Evolutionary conservation across 2,329 filamentous ascomycete genomes (phyloP), one percentile per base, ranked within the genome.

Genomic region (Colletotrichum graminicola): DNA sequence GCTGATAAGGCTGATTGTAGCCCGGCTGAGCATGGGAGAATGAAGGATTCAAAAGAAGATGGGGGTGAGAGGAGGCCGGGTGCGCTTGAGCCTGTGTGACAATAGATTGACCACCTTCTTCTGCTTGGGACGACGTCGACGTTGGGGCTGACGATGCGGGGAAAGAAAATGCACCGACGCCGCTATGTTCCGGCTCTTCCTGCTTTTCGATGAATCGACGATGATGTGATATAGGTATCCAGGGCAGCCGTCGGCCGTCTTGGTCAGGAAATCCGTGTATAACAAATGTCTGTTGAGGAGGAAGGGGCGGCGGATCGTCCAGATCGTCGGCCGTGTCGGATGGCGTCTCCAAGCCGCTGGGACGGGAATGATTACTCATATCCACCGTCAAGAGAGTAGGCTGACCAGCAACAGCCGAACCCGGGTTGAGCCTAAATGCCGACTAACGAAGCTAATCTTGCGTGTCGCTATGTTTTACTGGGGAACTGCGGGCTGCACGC

Each of bases 331-430:
- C 65, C 43, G 57, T 41, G 51, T 71, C 68, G 51, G 65, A 29
- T 36, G 55, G 68, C 41, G 64, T 47, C 45, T 68, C 64, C 64
- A 68, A 32, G n/a, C 51, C 39, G 51, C 57, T 67, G 65, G 64
- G n/a, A 68, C 52, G 68, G 57, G 34, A 16, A 55, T 45, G 69
- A 71, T 71, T 71, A 71, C 69, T 71, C 65, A 71, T 71, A 66
- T 68, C 65, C 41, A 23, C 69, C 65, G 65, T 55, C 32, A 45
- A 45, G 5, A 16, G 21, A 45, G 56, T n/a, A 10, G 45, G 67
- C 54, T 39, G 23, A 47, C 45, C 54, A 39, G 45, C 39, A 47
- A 41, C 16, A 29, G 29, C n/a, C 36, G n/a, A 45, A 18, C 34
- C 7, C 21, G 23, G 21, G 36, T n/a, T 60, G 59, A 54, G 32